Base-by-base conservation (phyloP, 2,329 filamentous ascomycete genomes). In the Fusarium poae region DNA sequence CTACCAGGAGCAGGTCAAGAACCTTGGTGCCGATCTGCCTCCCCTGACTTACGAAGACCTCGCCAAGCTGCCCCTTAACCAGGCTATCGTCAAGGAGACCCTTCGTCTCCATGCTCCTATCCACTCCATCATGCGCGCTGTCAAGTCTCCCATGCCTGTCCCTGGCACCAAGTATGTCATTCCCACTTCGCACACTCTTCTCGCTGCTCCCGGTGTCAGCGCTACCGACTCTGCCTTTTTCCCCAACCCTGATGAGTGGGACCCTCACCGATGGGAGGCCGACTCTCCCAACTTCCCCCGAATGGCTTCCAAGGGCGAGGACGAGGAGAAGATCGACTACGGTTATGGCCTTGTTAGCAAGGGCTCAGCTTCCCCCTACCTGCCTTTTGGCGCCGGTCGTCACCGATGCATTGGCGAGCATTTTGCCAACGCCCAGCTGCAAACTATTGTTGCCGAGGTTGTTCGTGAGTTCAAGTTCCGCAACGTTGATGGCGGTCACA, bases 321-420 rank as follows among this genome's bases (percentile, higher is more conserved):
- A 90, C 71, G 88, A 91, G 75, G 92, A 91, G 82, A 93, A 93
- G 82, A 87, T 95, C 65, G 95, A 97, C 78, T 97, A 97, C 78
- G 95, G 95, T 34, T 97, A 97, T 79, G 95, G 95, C 65, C 84
- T 97, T 51, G 92, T 97, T 71, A 94, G 89, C 85, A 97, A 97
- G 85, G 95, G 95, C 57, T 91, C 93, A 16, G 89, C 88, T 62
- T 97, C 92, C 53, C 94, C 95, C 1, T 98, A 97, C 79, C 88
- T 98, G 48, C 95, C 95, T 3, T 98, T 98, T 77, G 95, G 95
- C 61, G 95, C 94, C 30, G 95, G 95, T 42, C 86, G 95, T 72
- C 95, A 98, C 81, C 87, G 95, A 71, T 98, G 95, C 81, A 97
- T 98, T 76, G 95, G 95, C 70, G 95, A 98, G 85, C 93, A 97